Evolutionary conservation across 1,139 yeast species (phyloP).

Genomic region (Taphrina communis): DNA sequence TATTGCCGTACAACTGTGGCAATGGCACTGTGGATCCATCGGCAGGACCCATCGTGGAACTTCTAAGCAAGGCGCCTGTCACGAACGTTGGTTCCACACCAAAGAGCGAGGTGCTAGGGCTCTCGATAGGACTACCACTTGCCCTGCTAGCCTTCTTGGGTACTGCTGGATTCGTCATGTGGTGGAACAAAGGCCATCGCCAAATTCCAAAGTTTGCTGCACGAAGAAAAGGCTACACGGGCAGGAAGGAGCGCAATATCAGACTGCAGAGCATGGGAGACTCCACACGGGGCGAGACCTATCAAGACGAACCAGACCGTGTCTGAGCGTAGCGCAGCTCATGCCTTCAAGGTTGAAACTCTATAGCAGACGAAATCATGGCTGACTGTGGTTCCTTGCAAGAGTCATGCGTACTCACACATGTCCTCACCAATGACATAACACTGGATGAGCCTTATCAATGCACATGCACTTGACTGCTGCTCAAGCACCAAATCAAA

Average conservation of each 20-base stretch:
- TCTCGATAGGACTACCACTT: constrained; percentile 37
- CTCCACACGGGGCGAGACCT: constrained; percentile 1
- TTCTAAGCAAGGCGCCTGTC: constrained; percentile 18
- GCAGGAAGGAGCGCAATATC: constrained; percentile 28
- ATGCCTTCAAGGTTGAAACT: no score
- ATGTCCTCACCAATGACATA: no score
- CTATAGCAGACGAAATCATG: neutral
- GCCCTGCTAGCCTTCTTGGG: constrained; percentile 34
- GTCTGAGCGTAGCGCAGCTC: neutral
- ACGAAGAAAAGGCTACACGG: constrained; percentile 28
- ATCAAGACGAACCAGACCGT: constrained; percentile 13
- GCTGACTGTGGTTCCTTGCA: neutral
- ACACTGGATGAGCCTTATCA: no score
- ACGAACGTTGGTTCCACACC: constrained; percentile 13
- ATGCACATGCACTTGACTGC: no score
- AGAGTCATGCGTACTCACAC: neutral
- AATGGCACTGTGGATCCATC: constrained; percentile 23
- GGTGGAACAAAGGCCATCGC: constrained; percentile 40
- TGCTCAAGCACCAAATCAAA: no score
- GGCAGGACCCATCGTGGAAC: constrained; percentile 31
- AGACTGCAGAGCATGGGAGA: constrained; percentile 21
- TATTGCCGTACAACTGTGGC: constrained; percentile 20
- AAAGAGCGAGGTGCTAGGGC: constrained; percentile 23
- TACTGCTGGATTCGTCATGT: constrained; percentile 29
- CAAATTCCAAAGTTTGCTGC: constrained; percentile 30